Evolutionary conservation across 306 rosid genomes (phyloP).

Genomic region (Fagus sylvatica): DNA sequence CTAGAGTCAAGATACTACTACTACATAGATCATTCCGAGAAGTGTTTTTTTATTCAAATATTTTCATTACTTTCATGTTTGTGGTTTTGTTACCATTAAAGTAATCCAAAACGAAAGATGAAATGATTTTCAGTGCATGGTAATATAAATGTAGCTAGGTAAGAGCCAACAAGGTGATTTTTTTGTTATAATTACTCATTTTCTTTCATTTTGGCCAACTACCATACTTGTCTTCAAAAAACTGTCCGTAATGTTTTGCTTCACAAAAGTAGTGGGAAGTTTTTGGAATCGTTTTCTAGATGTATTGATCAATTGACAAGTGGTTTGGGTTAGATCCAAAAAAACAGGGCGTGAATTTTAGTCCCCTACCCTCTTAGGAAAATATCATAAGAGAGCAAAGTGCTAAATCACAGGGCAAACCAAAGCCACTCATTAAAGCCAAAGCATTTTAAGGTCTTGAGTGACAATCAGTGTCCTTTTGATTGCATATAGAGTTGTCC

Average conservation of each 20-base stretch:
- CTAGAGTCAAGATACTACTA: too few relatives aligned
- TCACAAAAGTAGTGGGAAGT: not conserved
- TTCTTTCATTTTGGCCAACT: too few relatives aligned
- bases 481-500: slow-evolving; percentile 32
- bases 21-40: too few relatives aligned
- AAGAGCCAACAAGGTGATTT: not conserved
- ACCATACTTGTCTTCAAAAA: not conserved
- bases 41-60: too few relatives aligned
- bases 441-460: slow-evolving; percentile 34
- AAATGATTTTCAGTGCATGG: not conserved
- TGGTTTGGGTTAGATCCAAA: slow-evolving; percentile 8
- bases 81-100: not conserved
- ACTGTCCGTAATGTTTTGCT: not conserved
- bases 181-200: not conserved
- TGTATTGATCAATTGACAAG: slow-evolving; percentile 11
- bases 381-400: slow-evolving; percentile 23
- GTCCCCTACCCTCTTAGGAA: slow-evolving; percentile 1
- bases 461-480: slow-evolving; percentile 45
- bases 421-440: slow-evolving; percentile 29
- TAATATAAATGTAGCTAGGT: not conserved
- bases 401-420: slow-evolving; percentile 21
- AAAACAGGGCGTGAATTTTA: not conserved
- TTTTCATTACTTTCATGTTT: not conserved
- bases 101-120: too few relatives aligned
- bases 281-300: not conserved